A percentile compares a stretch with the other conserved stretches of the same genome.
These are phyloP conservation scores for Suillus subalutaceus DNA, from an alignment of 768 basidiomycete genomes.

Conservation along the genomic window DNA sequence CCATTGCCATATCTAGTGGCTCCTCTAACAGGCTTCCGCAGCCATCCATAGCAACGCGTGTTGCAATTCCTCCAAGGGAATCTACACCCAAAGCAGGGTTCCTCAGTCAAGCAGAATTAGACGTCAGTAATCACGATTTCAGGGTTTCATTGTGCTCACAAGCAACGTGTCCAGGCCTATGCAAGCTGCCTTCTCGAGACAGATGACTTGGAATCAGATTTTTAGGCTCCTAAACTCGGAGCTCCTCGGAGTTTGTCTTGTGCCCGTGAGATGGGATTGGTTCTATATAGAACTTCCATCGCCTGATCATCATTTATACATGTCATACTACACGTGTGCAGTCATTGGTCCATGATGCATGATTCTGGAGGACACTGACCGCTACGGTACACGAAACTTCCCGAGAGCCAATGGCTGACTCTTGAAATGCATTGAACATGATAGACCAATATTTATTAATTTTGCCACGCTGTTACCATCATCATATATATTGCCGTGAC, in stretches of 20 bases:
- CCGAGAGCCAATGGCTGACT: background rate
- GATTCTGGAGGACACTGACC: background rate
- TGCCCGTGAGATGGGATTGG: background rate
- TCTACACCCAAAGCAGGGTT: background rate
- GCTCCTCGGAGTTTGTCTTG: background rate
- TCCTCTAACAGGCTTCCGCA: background rate
- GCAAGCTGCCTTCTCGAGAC: constrained; percentile 41
- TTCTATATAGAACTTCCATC: background rate
- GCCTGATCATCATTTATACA: background rate
- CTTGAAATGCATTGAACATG: background rate
- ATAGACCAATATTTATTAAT: no score
- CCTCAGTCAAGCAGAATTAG: constrained; percentile 22
- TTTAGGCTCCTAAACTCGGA: constrained; percentile 12
- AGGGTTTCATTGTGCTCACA: background rate
- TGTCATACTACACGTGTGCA: background rate
- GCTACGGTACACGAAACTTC: background rate
- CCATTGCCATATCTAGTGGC: background rate
- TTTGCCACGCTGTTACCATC: background rate
- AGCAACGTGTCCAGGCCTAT: constrained; percentile 23
- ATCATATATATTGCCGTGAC: background rate
- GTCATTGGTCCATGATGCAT: background rate
- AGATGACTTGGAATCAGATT: constrained; percentile 31
- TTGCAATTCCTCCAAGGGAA: background rate
- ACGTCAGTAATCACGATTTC: constrained; percentile 18
- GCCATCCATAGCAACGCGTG: background rate